Evolutionary conservation across 768 basidiomycete genomes (phyloP).

Genomic region (Glaciozyma martinii): DNA sequence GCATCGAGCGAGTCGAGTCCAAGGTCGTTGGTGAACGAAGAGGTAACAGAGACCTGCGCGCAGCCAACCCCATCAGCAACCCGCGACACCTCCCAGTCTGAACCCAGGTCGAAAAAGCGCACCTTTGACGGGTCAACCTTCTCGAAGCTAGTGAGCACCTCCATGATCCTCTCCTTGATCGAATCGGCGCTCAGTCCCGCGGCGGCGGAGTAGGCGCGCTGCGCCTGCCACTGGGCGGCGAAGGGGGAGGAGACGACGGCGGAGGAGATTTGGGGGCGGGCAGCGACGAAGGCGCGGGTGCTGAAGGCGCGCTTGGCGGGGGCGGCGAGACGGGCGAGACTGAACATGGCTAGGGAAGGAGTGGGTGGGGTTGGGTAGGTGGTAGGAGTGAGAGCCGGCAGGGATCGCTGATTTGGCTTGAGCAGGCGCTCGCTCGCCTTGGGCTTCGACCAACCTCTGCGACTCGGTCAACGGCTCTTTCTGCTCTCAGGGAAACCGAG

Average conservation of each 20-base stretch:
- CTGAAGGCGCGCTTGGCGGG: conserved; percentile 8
- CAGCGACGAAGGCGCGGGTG: background rate
- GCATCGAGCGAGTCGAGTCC: conserved; percentile 92
- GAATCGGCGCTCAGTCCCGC: conserved; percentile 52
- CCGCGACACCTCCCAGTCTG: background rate
- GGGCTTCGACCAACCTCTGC: background rate
- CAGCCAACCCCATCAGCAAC: background rate
- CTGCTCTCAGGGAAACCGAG: background rate
- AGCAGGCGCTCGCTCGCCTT: background rate
- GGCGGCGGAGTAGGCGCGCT: conserved; percentile 23
- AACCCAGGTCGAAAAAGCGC: conserved; percentile 33
- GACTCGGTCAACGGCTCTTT: background rate
- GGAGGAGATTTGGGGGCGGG: background rate
- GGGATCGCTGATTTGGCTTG: background rate
- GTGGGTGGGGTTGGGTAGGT: background rate
- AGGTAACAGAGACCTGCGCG: conserved; percentile 53
- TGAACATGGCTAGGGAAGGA: conserved; percentile 25
- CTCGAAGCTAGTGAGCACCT: conserved; percentile 79
- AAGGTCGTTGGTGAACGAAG: conserved; percentile 70
- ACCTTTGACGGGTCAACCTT: conserved; percentile 73
- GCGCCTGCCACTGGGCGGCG: background rate
- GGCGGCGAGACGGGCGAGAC: conserved; percentile 5
- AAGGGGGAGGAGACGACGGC: background rate
- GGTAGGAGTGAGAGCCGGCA: background rate
- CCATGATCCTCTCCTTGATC: conserved; percentile 66